A percentile compares a stretch with the other conserved stretches of the same genome.
Evolutionary conservation across 1,284 basidiomycete genomes (phyloP).

Genomic region (Takashimella koratensis): DNA sequence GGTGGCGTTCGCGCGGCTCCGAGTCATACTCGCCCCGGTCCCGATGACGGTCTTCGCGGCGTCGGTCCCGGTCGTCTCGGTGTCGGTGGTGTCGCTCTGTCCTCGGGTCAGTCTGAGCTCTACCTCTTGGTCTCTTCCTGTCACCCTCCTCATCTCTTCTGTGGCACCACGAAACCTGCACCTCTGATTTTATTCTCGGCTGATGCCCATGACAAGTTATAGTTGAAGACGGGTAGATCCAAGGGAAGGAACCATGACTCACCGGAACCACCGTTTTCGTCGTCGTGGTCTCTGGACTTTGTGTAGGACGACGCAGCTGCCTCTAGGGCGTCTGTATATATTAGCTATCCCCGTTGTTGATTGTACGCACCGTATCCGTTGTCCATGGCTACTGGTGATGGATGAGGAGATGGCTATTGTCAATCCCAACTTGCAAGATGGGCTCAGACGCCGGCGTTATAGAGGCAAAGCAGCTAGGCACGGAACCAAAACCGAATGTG

Average conservation of each 20-base stretch:
- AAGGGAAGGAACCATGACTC: background rate
- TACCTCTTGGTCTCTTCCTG: no score
- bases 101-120: no score
- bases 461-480: no score
- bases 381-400: slow-evolving; percentile 24
- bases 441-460: no score
- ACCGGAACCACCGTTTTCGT: slow-evolving; percentile 20
- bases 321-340: slow-evolving; percentile 29
- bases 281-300: slow-evolving; percentile 14
- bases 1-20: slow-evolving; percentile 1
- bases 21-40: background rate
- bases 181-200: no score
- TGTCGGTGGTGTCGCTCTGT: slow-evolving; percentile 18
- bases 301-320: slow-evolving; percentile 29
- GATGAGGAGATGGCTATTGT: no score
- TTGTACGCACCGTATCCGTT: slow-evolving; percentile 28
- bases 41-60: slow-evolving; percentile 1
- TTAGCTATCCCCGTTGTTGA: no score
- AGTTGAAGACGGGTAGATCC: background rate
- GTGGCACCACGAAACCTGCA: no score
- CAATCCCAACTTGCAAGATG: no score
- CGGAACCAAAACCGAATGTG: no score
- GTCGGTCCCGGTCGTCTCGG: slow-evolving; percentile 13
- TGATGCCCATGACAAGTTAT: no score
- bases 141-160: no score